Conservation (phyloP, 768 basidiomycete genomes). For the Boletus pseudo-olivaceus region DNA sequence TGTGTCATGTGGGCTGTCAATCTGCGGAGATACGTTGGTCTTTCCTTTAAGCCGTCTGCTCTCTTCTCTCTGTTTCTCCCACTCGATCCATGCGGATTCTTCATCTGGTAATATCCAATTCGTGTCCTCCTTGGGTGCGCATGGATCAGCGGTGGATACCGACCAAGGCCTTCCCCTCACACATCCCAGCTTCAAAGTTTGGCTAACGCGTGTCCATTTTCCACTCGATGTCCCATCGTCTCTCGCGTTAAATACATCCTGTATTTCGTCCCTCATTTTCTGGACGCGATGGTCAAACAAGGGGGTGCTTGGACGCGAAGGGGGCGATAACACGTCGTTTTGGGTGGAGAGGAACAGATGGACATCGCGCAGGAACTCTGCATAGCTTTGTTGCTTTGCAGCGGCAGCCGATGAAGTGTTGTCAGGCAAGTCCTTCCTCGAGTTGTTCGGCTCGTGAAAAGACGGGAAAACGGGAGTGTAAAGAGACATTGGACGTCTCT, state of each 20-base stretch:
- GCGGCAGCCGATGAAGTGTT: neutral
- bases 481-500: slow-evolving; percentile 26
- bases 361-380: slow-evolving; percentile 29
- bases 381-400: slow-evolving; percentile 17
- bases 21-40: slow-evolving; percentile 11
- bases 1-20: slow-evolving; percentile 1
- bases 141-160: slow-evolving; percentile 22
- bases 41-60: slow-evolving; percentile 15
- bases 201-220: slow-evolving; percentile 44
- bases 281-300: slow-evolving; percentile 24
- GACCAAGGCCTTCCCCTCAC: slow-evolving; percentile 35
- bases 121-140: slow-evolving; percentile 20
- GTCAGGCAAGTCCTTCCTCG: slow-evolving; percentile 7
- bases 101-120: slow-evolving; percentile 41
- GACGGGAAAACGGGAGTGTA: slow-evolving; percentile 35
- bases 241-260: slow-evolving; percentile 34
- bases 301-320: slow-evolving; percentile 35
- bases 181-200: slow-evolving; percentile 38
- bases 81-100: slow-evolving; percentile 48
- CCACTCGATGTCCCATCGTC: slow-evolving; percentile 40
- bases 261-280: slow-evolving; percentile 34
- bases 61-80: slow-evolving; percentile 36
- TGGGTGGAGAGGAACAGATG: slow-evolving; percentile 33
- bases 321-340: slow-evolving; percentile 31
- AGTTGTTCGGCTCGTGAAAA: slow-evolving; percentile 3